Base-by-base conservation (phyloP, 2,329 filamentous ascomycete species). In the Aspergillus udagawae region DNA sequence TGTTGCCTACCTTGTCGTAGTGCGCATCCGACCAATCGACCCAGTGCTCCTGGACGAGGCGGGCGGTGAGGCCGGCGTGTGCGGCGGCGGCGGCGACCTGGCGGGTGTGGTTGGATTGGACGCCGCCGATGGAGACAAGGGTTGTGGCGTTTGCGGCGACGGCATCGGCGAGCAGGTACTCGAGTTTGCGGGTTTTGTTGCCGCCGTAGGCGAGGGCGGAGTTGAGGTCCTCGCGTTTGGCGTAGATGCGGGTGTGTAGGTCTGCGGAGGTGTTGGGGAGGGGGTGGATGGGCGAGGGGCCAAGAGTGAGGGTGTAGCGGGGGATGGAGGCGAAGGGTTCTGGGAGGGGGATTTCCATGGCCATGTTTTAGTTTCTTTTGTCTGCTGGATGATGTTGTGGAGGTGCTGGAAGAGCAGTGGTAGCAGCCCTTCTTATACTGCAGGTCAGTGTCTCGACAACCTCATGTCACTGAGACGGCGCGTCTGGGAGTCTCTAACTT, bases 171-270 rank as follows among this genome's bases (percentile, higher is more conserved):
- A 85, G 79, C 20, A 89, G 81, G 67, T 89, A 89, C 78, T 90
- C 86, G 2, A 89, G 79, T 71, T 89, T 89, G 57, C 86, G 80
- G 29, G 82, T 84, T 73, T 89, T 89, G 76, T 89, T 89, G 53
- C 86, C 86, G 41, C 86, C 86, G 65, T 81, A 88, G 3, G 86
- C 86, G 20, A 88, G 79, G 0, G 82, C 83, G 1, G 85, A 87
- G 73, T 87, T 88, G 67, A 85, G 84, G 73, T 90, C 88, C 63
- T 90, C 87, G 52, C 87, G 82, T 73, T 90, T 90, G 53, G 87
- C 87, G 68, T 85, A 90, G 61, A 90, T 81, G 21, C 80, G 25
- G 21, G 47, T 80, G 51, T 83, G 81, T 4, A 89, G 80, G 25
- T 83, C 83, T 53, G 79, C 70, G 32, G 84, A 85, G 67, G 89